These are phyloP conservation scores for Paraphaeosphaeria minitans DNA, from an alignment of 2,329 filamentous ascomycete species.

Conservation along the genomic window DNA sequence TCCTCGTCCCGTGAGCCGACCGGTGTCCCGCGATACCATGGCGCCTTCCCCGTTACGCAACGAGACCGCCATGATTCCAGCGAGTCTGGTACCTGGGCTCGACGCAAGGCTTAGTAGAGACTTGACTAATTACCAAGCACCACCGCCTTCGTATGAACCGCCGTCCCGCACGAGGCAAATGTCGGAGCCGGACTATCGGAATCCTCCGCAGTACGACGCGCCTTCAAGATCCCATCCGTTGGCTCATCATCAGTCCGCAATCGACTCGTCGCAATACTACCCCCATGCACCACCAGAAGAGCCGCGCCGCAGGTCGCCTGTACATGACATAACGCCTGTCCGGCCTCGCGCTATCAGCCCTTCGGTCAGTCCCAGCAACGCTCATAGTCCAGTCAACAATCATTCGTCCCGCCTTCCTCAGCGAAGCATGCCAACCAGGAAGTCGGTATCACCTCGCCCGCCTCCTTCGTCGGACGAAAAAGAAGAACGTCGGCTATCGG, in stretches of 20 bases:
- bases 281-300: conserved; percentile 50
- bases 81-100: conserved; percentile 41
- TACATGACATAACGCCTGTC: conserved; percentile 49
- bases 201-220: conserved; percentile 39
- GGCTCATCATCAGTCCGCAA: conserved; percentile 32
- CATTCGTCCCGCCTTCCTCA: conserved; percentile 49
- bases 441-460: conserved; percentile 76
- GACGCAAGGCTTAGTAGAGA: conserved; percentile 34
- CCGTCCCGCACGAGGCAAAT: conserved; percentile 37
- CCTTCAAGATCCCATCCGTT: conserved; percentile 36
- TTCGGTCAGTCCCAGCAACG: conserved; percentile 33
- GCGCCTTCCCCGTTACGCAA: conserved; percentile 39
- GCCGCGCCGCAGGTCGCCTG: conserved; percentile 39
- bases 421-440: conserved; percentile 62
- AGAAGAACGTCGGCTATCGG: conserved; percentile 59
- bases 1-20: conserved; percentile 32
- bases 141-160: conserved; percentile 30
- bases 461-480: conserved; percentile 49
- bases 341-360: conserved; percentile 54
- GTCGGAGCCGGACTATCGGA: conserved; percentile 43
- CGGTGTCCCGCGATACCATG: conserved; percentile 42
- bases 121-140: conserved; percentile 26
- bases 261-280: conserved; percentile 49
- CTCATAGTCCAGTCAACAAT: conserved; percentile 34
- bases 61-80: conserved; percentile 34